Evolutionary conservation across 805 yeast genomes (phyloP).

Genomic region (Hanseniaspora pseudoguilliermondii): DNA sequence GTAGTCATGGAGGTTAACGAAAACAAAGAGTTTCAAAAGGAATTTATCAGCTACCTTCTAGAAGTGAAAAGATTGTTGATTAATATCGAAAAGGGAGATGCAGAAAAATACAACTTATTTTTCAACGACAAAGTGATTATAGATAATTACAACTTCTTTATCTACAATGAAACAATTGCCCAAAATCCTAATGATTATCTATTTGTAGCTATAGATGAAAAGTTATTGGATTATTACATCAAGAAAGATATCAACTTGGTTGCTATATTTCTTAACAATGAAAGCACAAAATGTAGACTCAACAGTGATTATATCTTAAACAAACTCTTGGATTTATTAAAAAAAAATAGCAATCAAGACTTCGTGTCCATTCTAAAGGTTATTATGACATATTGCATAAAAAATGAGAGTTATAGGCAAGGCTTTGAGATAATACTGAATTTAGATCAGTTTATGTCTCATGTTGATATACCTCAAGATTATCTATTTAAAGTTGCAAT

Average conservation of each 20-base stretch:
- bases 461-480: not conserved
- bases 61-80: constrained; percentile 36
- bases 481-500: not conserved
- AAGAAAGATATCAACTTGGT: constrained; percentile 47
- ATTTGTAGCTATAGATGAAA: constrained; percentile 43
- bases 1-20: not conserved
- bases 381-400: constrained; percentile 12
- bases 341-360: constrained; percentile 1
- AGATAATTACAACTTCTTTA: constrained; percentile 22
- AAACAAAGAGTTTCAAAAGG: constrained; percentile 19
- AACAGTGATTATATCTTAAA: constrained; percentile 30
- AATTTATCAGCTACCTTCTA: constrained; percentile 32
- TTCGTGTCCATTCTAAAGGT: not conserved
- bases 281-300: constrained; percentile 22
- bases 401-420: constrained; percentile 14
- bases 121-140: constrained; percentile 16
- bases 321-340: constrained; percentile 15
- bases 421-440: not conserved
- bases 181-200: constrained; percentile 17
- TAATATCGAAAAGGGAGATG: constrained; percentile 20
- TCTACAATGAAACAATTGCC: constrained; percentile 24
- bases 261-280: constrained; percentile 32
- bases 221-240: constrained; percentile 36
- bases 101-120: constrained; percentile 18
- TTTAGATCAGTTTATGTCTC: not conserved